Evolutionary conservation across 345 rosid species (phyloP), one percentile per base, ranked within the genome.

Genomic region (Nephelium lappaceum): DNA sequence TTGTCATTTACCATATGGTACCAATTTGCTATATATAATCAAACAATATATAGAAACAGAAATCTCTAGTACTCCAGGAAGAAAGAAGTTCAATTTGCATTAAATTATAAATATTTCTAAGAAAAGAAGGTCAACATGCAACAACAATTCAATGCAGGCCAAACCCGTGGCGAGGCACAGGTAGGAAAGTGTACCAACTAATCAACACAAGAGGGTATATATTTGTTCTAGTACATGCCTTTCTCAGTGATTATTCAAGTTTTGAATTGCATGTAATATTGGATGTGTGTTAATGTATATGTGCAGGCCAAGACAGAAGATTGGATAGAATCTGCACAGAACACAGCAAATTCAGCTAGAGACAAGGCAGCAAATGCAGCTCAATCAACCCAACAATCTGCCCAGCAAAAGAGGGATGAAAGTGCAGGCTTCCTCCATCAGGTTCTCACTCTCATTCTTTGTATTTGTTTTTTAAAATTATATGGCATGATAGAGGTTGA

Each of bases 281-380:
- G 31, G 31, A 27, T 27, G 31, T 27, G 31, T 27, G 31, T 27
- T 27, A 27, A 27, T 27, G 31, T 27, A 27, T 14, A 6, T 57
- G 62, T 5, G 14, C 77, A 73, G 75, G 64, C 5, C 0, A 72
- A 53, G 42, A 25, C 67, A 3, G 68, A 60, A 60, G 68, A 38
- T 49, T 73, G 77, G 77, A 21, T 76, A 2, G 23, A 68, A 24
- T 76, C 65, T 31, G 49, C 61, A 14, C 24, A 49, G 80, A 79
- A 53, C 72, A 77, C 47, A 68, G 83, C 43, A 71, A 75, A 77
- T 3, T 64, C 72, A 66, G 73, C 87, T 36, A 65, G 81, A 57
- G 83, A 82, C 38, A 81, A 77, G 41, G 23, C 83, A 8, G 73
- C 77, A 11, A 65, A 74, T 21, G 5, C 81, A 49, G 3, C 75